These are phyloP conservation scores for Cladobotryum mycophilum DNA, from an alignment of 2,329 filamentous ascomycete species.

Conservation along the genomic window DNA sequence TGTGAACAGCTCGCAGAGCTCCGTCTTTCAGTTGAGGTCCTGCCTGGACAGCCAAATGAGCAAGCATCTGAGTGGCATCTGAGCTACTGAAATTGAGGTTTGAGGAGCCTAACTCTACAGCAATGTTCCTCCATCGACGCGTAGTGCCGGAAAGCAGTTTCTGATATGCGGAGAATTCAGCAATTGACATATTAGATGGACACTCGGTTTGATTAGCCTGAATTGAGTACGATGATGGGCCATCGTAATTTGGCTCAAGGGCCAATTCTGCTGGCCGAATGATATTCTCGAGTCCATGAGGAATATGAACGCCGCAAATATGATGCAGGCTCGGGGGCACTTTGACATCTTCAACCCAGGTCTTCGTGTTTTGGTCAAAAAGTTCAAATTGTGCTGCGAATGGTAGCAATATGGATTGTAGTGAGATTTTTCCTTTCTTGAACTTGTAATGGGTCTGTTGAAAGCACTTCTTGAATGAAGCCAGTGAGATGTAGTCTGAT, in stretches of 20 bases:
- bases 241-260: neutral
- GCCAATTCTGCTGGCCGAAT: neutral
- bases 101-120: slow-evolving; percentile 45
- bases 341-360: slow-evolving; percentile 7
- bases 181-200: slow-evolving; percentile 37
- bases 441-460: slow-evolving; percentile 21
- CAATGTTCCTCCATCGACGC: slow-evolving; percentile 43
- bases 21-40: slow-evolving; percentile 36
- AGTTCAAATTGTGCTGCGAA: slow-evolving; percentile 10
- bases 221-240: slow-evolving; percentile 43
- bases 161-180: slow-evolving; percentile 50
- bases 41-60: slow-evolving; percentile 46
- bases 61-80: slow-evolving; percentile 41
- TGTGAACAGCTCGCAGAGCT: slow-evolving; percentile 41
- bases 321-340: slow-evolving; percentile 39
- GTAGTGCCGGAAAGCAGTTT: slow-evolving; percentile 38
- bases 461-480: slow-evolving; percentile 21
- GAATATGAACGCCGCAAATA: slow-evolving; percentile 26
- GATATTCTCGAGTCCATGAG: slow-evolving; percentile 1
- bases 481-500: slow-evolving; percentile 13
- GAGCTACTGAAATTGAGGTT: slow-evolving; percentile 49
- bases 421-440: neutral
- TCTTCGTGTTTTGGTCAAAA: slow-evolving; percentile 1
- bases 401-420: slow-evolving; percentile 1
- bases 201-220: slow-evolving; percentile 45